Conservation (phyloP, 2,329 filamentous ascomycete genomes). For the Hypoxylon sp. region DNA sequence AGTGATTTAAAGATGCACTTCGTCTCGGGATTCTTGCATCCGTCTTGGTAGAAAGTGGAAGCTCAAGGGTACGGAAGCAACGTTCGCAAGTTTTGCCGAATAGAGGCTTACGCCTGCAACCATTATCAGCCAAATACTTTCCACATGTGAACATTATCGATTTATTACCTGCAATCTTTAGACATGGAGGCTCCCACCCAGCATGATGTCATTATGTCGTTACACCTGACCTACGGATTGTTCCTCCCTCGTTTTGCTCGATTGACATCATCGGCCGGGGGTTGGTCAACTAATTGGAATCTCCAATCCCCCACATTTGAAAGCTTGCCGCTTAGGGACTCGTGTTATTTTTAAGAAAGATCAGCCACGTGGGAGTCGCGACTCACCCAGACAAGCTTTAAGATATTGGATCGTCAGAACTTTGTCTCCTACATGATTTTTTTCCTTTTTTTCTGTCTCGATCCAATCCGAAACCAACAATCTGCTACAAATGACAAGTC, state of each 20-base stretch:
- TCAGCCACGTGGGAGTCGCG: constrained; percentile 39
- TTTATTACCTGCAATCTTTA: background rate
- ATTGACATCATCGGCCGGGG: constrained; percentile 39
- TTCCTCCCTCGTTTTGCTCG: constrained; percentile 16
- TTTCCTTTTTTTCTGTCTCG: background rate
- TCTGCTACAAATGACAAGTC: constrained; percentile 28
- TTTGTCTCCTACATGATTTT: constrained; percentile 2
- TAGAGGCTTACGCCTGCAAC: background rate
- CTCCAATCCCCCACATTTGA: constrained; percentile 29
- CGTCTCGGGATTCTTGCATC: constrained; percentile 37
- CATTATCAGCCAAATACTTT: constrained; percentile 15
- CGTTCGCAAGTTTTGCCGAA: constrained; percentile 18
- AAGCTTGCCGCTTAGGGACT: constrained; percentile 24
- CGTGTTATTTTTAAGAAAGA: constrained; percentile 26
- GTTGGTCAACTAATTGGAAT: constrained; percentile 21
- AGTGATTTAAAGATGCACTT: constrained; percentile 21
- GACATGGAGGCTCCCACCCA: background rate
- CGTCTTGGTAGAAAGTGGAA: constrained; percentile 34
- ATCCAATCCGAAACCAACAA: constrained; percentile 9
- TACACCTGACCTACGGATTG: constrained; percentile 5
- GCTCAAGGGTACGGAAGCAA: constrained; percentile 18
- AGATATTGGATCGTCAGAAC: constrained; percentile 29
- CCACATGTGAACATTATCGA: background rate
- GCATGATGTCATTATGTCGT: constrained; percentile 16
- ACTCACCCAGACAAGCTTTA: constrained; percentile 12